Conservation (phyloP, 176 grass and related monocot species). For the Hyparrhenia diplandra region DNA sequence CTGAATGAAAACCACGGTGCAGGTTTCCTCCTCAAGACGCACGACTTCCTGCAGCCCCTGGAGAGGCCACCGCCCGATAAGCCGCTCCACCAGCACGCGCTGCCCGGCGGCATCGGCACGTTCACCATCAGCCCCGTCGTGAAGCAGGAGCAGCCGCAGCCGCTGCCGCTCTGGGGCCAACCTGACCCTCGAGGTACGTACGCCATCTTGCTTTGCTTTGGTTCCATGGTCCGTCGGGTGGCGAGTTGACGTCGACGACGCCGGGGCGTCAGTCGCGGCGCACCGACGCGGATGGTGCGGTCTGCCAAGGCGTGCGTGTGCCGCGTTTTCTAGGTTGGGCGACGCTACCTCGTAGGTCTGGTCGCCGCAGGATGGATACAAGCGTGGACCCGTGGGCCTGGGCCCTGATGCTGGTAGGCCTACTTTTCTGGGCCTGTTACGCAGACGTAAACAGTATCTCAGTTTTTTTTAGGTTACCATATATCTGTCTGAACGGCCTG, state of each 20-base stretch:
- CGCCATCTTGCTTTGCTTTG: too few species aligned
- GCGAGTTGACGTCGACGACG: too few species aligned
- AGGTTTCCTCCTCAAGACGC: slow-evolving; percentile 73
- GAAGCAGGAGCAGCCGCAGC: slow-evolving; percentile 37
- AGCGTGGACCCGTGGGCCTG: not conserved
- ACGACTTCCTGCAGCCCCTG: slow-evolving; percentile 70
- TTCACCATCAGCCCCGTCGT: slow-evolving; percentile 52
- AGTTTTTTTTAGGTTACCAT: too few species aligned
- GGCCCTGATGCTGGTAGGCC: not conserved
- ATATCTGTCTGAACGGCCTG: too few species aligned
- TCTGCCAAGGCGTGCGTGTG: too few species aligned
- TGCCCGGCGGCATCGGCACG: slow-evolving; percentile 61
- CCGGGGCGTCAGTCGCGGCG: too few species aligned
- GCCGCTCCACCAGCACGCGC: slow-evolving; percentile 37
- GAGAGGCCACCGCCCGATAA: slow-evolving; percentile 17
- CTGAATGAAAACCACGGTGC: not conserved
- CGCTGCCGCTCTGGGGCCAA: slow-evolving; percentile 46
- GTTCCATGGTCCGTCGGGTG: too few species aligned
- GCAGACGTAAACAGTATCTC: too few species aligned
- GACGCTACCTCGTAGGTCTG: too few species aligned
- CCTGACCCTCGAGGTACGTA: slow-evolving; percentile 45
- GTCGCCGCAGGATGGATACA: too few species aligned
- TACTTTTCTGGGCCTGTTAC: not conserved
- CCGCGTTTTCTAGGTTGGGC: too few species aligned
- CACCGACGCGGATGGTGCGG: too few species aligned